Evolutionary conservation across 352 stramenopile species (phyloP).

Genomic region (Globisporangium abappressorium): DNA sequence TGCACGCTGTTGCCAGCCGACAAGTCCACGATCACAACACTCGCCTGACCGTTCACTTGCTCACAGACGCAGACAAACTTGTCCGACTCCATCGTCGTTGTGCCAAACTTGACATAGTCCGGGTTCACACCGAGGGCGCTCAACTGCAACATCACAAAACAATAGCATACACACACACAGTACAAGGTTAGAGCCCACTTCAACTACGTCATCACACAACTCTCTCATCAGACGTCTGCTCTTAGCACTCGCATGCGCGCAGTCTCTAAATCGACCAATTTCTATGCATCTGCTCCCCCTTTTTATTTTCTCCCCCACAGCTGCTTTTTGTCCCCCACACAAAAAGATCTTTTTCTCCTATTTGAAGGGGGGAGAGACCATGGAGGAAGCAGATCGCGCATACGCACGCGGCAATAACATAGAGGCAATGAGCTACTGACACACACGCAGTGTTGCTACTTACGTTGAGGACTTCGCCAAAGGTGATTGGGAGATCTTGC

Average conservation of each 20-base stretch:
- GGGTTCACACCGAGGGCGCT: constrained; percentile 84
- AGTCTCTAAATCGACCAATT: neutral
- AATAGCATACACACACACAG: constrained; percentile 6
- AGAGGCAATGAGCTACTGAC: neutral
- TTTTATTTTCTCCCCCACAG: constrained; percentile 13
- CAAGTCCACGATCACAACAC: constrained; percentile 93
- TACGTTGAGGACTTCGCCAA: constrained; percentile 90
- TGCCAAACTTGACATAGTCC: constrained; percentile 92
- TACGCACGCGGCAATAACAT: neutral
- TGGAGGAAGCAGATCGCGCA: neutral
- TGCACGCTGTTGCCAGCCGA: constrained; percentile 83
- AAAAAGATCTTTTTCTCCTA: constrained; percentile 12
- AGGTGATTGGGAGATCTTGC: constrained; percentile 88
- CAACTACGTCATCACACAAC: neutral
- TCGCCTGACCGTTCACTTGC: constrained; percentile 83
- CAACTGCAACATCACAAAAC: constrained; percentile 43
- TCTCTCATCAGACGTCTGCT: neutral
- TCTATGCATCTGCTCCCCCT: constrained; percentile 2
- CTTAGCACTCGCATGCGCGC: neutral
- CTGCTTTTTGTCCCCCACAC: constrained; percentile 7
- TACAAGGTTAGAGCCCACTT: constrained; percentile 10
- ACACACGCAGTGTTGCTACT: constrained; percentile 21
- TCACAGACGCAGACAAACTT: constrained; percentile 95
- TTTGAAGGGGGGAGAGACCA: neutral
- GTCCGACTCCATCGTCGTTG: constrained; percentile 97